A percentile compares a stretch with the other conserved stretches of the same genome.
Evolutionary conservation across 352 stramenopile genomes (phyloP).

Genomic region (Globisporangium paddicum): DNA sequence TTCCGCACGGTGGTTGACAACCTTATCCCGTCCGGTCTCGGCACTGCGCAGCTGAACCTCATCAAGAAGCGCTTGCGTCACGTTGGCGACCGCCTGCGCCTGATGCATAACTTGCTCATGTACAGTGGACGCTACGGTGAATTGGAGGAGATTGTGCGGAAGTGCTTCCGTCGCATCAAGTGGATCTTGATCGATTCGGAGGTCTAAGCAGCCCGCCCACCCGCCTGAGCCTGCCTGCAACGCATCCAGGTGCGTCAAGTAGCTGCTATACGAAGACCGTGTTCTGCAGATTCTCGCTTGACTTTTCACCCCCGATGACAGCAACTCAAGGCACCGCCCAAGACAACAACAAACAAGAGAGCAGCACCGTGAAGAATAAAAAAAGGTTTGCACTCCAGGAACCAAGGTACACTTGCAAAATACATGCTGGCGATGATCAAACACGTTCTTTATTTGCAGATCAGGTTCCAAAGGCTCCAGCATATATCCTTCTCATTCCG

Average conservation of each 20-base stretch:
- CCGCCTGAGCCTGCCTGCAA: no score
- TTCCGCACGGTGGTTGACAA: conserved; percentile 88
- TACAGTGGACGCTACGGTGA: conserved; percentile 79
- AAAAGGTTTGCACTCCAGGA: not conserved
- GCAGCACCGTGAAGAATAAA: not conserved
- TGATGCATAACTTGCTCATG: conserved; percentile 90
- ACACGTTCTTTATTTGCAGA: no score
- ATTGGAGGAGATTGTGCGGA: conserved; percentile 87
- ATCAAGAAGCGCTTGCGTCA: conserved; percentile 88
- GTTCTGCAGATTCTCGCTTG: not conserved
- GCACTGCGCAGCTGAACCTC: conserved; percentile 80
- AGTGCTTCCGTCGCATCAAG: conserved; percentile 90
- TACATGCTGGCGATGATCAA: not conserved
- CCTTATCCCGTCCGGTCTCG: conserved; percentile 68
- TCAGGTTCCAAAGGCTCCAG: no score
- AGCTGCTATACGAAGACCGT: not conserved
- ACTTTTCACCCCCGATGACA: not conserved
- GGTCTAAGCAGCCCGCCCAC: conserved; percentile 38
- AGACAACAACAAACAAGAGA: not conserved
- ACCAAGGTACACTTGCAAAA: conserved; percentile 2
- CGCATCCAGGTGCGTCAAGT: not conserved
- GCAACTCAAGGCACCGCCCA: not conserved
- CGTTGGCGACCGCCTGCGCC: conserved; percentile 77
- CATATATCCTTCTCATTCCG: no score
- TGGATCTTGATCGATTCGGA: conserved; percentile 91